Evolutionary conservation across 169 alveolate genomes (phyloP).

Genomic region (Plasmodium gonderi): DNA sequence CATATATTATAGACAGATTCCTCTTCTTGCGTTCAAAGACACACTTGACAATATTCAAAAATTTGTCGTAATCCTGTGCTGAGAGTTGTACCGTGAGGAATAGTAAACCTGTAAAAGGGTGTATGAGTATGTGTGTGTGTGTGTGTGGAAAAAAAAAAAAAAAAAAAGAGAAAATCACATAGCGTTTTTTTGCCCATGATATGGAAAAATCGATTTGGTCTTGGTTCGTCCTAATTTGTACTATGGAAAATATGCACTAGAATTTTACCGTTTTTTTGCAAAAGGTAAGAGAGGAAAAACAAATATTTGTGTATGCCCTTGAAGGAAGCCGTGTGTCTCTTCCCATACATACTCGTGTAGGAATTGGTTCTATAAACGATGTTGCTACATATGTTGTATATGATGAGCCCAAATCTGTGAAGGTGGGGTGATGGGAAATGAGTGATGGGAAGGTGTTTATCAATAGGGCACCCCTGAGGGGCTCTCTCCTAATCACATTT

Average conservation of each 20-base stretch:
- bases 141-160: neutral
- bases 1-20: constrained; percentile 38
- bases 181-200: too few relatives aligned
- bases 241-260: too few relatives aligned
- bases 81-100: constrained; percentile 55
- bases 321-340: constrained; percentile 47
- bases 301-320: constrained; percentile 46
- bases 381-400: constrained; percentile 35
- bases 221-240: too few relatives aligned
- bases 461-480: neutral
- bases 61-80: constrained; percentile 45
- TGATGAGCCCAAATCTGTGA: constrained; percentile 32
- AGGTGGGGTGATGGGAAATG: neutral
- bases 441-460: neutral
- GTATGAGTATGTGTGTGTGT: neutral
- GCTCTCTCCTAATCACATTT: neutral
- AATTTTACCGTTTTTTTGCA: constrained; percentile 33
- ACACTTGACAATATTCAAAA: constrained; percentile 42
- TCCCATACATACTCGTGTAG: constrained; percentile 50
- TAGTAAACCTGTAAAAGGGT: constrained; percentile 20
- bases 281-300: neutral
- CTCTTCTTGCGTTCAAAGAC: constrained; percentile 41
- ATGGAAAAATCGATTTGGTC: too few relatives aligned
- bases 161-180: neutral
- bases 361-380: constrained; percentile 29